Base-by-base conservation (phyloP, 23 red algal genomes). In the Gracilaria gracilis region DNA sequence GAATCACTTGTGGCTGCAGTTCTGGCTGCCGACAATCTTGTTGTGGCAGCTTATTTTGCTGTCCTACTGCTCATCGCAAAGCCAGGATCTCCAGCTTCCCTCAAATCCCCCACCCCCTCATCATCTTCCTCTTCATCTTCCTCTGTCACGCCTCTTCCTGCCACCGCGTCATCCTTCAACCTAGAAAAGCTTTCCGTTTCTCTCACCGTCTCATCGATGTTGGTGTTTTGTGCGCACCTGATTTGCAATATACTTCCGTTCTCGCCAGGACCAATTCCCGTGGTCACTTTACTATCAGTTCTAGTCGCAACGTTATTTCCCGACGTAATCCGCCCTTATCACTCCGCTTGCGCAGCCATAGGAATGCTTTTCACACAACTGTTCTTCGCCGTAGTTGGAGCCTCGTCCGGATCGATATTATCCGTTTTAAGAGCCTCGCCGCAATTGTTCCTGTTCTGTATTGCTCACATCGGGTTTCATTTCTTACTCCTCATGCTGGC, bases 1-100 rank as follows among this genome's bases (percentile, higher is more conserved):
- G 62, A 81, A n/a, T 33, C 67, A 25, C 13, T 83, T 2, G 94
- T 96, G 37, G 69, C 94, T 13, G 89, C 90, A 8, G 61, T 72
- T 35, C 81, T 98, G 4, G 91, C 95, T 9, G 95, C 95, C 4
- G 95, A 98, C 79, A 98, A 98, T 61, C 44, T 98, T 21, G 83
- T 98, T 33, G 85, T 98, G 11, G 91, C 92, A 13, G 54, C 88
- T 8, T 98, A 94, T 35, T 98, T 98, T 67, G 80, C 69, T 23
- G 19, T 87, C 8, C 65, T 98, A 32, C 88, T 98, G 29, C 71
- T 84, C n/a, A 67, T 94, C 14, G 78, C 83, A 20, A 80, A 81
- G 27, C 49, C 49, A 29, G 47, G 37, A 47, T 23, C 80, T 6
- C 25, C 80, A 0, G 0, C 87, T 19, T 25, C 87, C 0, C n/a